Evolutionary conservation across 768 basidiomycete genomes (phyloP), one percentile per base, ranked within the genome.

Genomic region (Phylloporus arenicola): DNA sequence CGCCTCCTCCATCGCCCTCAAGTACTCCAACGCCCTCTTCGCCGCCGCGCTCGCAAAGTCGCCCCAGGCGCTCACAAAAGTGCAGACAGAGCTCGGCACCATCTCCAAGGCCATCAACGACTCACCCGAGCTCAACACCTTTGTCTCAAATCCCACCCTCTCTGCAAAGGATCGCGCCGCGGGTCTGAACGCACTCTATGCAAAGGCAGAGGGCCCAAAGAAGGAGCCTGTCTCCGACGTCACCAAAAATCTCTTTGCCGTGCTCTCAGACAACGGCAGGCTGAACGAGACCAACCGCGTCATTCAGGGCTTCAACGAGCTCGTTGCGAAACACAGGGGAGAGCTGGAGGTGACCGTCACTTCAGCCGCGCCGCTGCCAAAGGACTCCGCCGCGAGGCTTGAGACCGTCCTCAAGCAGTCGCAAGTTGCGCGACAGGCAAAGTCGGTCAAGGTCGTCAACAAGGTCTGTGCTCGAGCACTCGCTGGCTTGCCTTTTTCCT

Each of bases 261-360:
- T 98, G 59, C 80, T 99, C 53, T 86, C 89, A 52, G 89, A 95
- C 70, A 99, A 99, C 69, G 93, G 93, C 51, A 79, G 96, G 57
- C 77, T 98, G 54, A 79, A 74, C 55, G 88, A 95, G 76, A 83
- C 88, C 16, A 74, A 81, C 59, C 85, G 84, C 53, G 91, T 95
- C 56, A 88, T 97, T 61, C 82, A 87, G 64, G 92, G 89, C 53
- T 97, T 97, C 75, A 85, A 89, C 59, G 84, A 86, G 67, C 82
- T 98, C 57, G 85, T 95, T 52, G 72, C 89, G 40, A 82, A 88
- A 61, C 81, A 97, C 79, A 86, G 81, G 69, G 96, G 96, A 59
- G 95, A 98, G 74, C 74, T 97, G 55, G 89, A 86, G 64, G 89
- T 98, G 55, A 79, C 83, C 49, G 89, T 98, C 72, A 95, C 94